Percentiles rank a stretch among this genome's conserved stretches.
Evolutionary conservation across 2,329 filamentous ascomycete genomes (phyloP).

Genomic region (Acephala macrosclerotiorum): DNA sequence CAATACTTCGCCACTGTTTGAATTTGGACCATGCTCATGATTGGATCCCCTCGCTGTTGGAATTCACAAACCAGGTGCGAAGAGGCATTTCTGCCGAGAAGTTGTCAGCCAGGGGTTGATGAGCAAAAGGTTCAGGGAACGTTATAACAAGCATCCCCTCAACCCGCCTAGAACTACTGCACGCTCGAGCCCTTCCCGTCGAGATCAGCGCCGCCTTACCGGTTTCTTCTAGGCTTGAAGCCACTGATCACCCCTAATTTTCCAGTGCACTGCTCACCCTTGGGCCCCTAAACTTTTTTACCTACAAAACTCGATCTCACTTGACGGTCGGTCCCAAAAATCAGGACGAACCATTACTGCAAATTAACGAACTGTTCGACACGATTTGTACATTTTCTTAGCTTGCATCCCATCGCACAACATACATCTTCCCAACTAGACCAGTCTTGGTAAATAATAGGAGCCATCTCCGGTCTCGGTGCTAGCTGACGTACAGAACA

Average conservation of each 20-base stretch:
- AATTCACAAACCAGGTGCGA: neutral
- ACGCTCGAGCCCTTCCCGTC: constrained; percentile 31
- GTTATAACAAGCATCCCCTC: constrained; percentile 27
- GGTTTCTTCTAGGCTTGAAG: constrained; percentile 11
- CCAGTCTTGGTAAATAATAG: too few relatives aligned
- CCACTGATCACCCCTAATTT: neutral
- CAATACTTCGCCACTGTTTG: neutral
- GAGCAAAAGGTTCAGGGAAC: constrained; percentile 5
- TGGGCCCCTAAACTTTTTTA: neutral
- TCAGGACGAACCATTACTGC: too few relatives aligned
- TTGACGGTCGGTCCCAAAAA: too few relatives aligned
- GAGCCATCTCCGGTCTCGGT: neutral
- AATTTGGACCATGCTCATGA: neutral
- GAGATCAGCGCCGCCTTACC: constrained; percentile 28
- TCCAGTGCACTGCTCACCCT: neutral
- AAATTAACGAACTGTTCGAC: too few relatives aligned
- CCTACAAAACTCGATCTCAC: too few relatives aligned
- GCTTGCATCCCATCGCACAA: too few relatives aligned
- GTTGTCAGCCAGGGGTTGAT: too few relatives aligned
- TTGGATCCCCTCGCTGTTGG: too few relatives aligned
- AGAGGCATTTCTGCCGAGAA: too few relatives aligned
- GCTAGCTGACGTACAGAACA: neutral
- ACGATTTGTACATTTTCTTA: too few relatives aligned
- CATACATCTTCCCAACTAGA: too few relatives aligned
- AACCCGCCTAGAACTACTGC: constrained; percentile 1